Evolutionary conservation across 2,329 filamentous ascomycete genomes (phyloP), one percentile per base, ranked within the genome.

Genomic region (Hypomyces rosellus): DNA sequence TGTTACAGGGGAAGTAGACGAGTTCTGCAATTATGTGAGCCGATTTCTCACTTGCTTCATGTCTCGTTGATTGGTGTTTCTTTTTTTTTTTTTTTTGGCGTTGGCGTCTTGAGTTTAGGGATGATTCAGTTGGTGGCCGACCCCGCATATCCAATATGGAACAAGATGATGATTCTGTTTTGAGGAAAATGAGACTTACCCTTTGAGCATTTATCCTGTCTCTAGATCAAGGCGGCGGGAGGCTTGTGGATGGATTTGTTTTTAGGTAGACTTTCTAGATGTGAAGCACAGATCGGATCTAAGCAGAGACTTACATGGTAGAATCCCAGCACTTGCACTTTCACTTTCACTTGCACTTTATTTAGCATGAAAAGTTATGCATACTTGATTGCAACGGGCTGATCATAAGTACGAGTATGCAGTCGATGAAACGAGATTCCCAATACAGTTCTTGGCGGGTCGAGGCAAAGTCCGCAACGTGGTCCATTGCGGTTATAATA

Each of bases 91-190:
- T 5, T 20, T 20, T 59, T 59, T 53, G 64, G 64, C 63, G 64
- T 66, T 60, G 64, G 64, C 63, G 64, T 65, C 57, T 55, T 53
- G 50, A 46, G 50, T 42, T 40, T 46, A 34, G 33, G 38, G 39
- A 39, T 46, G 16, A 45, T 41, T 37, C n/a, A 37, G 45, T 25
- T 44, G 36, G 20, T 45, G 42, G 46, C 30, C 14, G 11, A 42
- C 34, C 37, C 30, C 41, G 41, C 20, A 34, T 22, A 13, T 30
- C 39, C 43, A 15, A 34, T 14, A 13, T n/a, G 37, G 37, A 34
- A 46, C 46, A 39, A 44, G 46, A 15, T 4, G 50, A 45, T 37
- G 18, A 34, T 16, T 30, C 34, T 45, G n/a, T 16, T 42, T 13
- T 43, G 5, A 38, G 45, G 45, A 40, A 20, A 20, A 34, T 9